Conservation (phyloP, 345 rosid species). For the Garcia nutans region DNA sequence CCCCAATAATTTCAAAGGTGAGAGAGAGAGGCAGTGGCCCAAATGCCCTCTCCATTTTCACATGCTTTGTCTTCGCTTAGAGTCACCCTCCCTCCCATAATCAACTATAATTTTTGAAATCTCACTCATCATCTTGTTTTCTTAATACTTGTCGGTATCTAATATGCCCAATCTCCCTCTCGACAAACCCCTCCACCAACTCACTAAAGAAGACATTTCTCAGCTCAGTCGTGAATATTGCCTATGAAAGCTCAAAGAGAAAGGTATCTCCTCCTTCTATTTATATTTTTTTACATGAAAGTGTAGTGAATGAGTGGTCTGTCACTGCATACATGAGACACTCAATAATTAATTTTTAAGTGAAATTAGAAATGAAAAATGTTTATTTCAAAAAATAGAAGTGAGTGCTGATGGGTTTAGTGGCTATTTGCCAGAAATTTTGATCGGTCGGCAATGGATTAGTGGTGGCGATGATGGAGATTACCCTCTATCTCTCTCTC, state of each 20-base stretch:
- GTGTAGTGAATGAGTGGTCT: not conserved
- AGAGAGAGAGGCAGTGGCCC: conserved; percentile 14
- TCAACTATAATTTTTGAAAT: not conserved
- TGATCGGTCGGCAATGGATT: too few relatives aligned
- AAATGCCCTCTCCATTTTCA: not conserved
- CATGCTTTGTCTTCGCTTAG: not conserved
- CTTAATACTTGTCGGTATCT: too few relatives aligned
- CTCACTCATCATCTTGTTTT: too few relatives aligned
- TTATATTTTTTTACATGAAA: not conserved
- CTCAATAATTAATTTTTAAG: too few relatives aligned
- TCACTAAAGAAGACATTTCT: conserved; percentile 91
- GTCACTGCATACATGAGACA: conserved; percentile 41
- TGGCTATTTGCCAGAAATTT: too few relatives aligned
- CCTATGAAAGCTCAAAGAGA: conserved; percentile 82
- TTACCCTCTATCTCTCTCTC: too few relatives aligned
- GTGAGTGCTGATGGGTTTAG: too few relatives aligned
- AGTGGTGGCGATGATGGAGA: too few relatives aligned
- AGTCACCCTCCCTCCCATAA: not conserved
- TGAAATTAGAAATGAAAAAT: too few relatives aligned
- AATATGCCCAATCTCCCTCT: conserved; percentile 60
- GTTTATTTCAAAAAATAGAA: too few relatives aligned
- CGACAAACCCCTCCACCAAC: conserved; percentile 67
- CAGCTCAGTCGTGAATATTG: conserved; percentile 96
- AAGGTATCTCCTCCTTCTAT: conserved; percentile 42
- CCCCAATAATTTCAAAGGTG: not conserved